phyloP scores from a whole-genome alignment of 2,329 filamentous ascomycete genomes.

The Xylaria hypoxylon region DNA sequence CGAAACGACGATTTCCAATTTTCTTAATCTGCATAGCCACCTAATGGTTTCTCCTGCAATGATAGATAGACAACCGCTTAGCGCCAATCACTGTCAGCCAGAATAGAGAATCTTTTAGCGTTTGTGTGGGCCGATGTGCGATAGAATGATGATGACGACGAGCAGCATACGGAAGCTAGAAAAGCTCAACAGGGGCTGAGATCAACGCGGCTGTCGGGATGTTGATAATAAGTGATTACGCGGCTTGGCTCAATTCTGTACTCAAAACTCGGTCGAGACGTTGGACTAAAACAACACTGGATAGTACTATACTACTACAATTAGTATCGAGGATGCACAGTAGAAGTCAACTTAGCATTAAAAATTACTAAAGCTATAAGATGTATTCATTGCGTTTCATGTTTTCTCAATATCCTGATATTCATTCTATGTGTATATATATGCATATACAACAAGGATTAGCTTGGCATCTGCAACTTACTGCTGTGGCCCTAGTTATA shows the following conservation, averaged over 20 bases:
- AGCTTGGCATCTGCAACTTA: constrained; percentile 10
- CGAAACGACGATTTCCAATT: constrained; percentile 4
- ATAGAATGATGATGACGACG: constrained; percentile 14
- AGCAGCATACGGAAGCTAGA: constrained; percentile 15
- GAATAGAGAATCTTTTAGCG: neutral
- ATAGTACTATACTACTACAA: neutral
- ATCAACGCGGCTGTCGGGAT: neutral
- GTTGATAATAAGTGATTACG: constrained; percentile 20
- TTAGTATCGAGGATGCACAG: neutral
- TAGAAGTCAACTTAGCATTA: no score
- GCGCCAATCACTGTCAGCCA: neutral
- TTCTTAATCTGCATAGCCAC: neutral
- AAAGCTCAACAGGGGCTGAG: constrained; percentile 6
- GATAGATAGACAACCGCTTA: neutral
- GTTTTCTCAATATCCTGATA: neutral
- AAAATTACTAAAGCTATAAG: no score
- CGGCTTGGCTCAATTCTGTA: constrained; percentile 9
- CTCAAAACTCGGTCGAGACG: constrained; percentile 1
- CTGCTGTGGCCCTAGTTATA: no score
- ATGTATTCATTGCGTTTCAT: neutral
- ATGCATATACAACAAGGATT: neutral
- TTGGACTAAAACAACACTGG: no score
- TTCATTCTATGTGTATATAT: neutral
- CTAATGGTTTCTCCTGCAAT: neutral
- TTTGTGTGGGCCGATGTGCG: neutral